Evolutionary conservation across 371 early-diverging fungal species (phyloP).

Genomic region (Apophysomyces elegans): DNA sequence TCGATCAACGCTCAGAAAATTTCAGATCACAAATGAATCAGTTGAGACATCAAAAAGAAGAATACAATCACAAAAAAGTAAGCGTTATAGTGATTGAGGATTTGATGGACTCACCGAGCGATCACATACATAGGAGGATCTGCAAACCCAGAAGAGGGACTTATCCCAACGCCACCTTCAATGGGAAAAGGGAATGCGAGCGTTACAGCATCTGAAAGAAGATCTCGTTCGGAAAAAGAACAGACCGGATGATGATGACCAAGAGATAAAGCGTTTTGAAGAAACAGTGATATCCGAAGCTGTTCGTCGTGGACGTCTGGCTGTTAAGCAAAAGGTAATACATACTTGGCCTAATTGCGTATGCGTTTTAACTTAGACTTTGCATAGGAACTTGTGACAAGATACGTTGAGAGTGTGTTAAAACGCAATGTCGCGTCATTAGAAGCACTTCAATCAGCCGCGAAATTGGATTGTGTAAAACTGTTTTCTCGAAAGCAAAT

Average conservation of each 20-base stretch:
- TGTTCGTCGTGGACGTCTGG: slow-evolving; percentile 16
- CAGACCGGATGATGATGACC: not conserved
- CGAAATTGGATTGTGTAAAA: slow-evolving; percentile 20
- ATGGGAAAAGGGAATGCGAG: slow-evolving; percentile 18
- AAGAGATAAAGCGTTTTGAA: slow-evolving; percentile 15
- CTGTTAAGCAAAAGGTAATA: slow-evolving; percentile 15
- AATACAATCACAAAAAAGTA: slow-evolving; percentile 37
- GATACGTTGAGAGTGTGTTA: slow-evolving; percentile 13
- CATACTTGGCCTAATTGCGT: not conserved
- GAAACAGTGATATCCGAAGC: slow-evolving; percentile 13
- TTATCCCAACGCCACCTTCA: slow-evolving; percentile 10
- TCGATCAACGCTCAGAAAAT: slow-evolving; percentile 11
- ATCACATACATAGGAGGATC: slow-evolving; percentile 24
- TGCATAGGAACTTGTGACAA: slow-evolving; percentile 13
- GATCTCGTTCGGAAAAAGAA: slow-evolving; percentile 6
- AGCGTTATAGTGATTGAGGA: not conserved
- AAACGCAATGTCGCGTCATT: slow-evolving; percentile 23
- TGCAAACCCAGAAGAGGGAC: slow-evolving; percentile 30
- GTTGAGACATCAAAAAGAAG: slow-evolving; percentile 29
- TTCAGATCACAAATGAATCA: slow-evolving; percentile 24
- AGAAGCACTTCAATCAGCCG: slow-evolving; percentile 21
- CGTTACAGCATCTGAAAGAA: slow-evolving; percentile 12
- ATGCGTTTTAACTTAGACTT: not conserved
- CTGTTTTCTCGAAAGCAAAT: slow-evolving; percentile 16
- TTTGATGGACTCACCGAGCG: not conserved